Evolutionary conservation across 129 eudicot genomes (phyloP).

Genomic region (Gnaphalium uliginosum): DNA sequence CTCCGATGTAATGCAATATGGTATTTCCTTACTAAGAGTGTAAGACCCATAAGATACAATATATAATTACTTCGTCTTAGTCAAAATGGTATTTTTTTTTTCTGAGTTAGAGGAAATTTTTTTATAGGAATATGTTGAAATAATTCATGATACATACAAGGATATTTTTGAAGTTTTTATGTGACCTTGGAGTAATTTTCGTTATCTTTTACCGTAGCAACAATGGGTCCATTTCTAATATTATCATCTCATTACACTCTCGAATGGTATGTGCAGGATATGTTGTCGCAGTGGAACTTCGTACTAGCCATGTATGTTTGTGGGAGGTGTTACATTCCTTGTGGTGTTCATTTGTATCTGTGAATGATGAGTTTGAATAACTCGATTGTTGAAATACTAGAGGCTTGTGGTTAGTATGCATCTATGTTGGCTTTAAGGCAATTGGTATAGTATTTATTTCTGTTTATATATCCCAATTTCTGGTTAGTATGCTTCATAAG

Average conservation of each 20-base stretch:
- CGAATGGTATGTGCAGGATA: slow-evolving; percentile 35
- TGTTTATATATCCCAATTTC: background rate
- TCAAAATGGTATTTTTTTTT: too few relatives aligned
- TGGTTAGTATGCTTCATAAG: background rate
- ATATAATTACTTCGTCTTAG: too few relatives aligned
- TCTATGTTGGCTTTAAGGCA: background rate
- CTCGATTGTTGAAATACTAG: slow-evolving; percentile 1
- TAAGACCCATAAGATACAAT: too few relatives aligned
- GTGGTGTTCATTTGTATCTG: slow-evolving; percentile 9
- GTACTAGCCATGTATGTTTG: background rate
- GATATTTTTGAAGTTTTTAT: background rate
- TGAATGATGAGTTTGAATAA: slow-evolving; percentile 18
- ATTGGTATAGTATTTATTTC: slow-evolving; percentile 21
- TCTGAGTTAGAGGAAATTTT: too few relatives aligned
- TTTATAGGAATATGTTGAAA: too few relatives aligned
- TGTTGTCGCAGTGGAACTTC: background rate
- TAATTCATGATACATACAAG: too few relatives aligned
- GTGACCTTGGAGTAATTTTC: background rate
- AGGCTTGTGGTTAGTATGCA: slow-evolving; percentile 11
- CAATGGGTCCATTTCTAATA: background rate
- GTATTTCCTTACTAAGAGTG: too few relatives aligned
- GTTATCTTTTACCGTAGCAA: background rate
- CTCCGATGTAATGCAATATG: too few relatives aligned
- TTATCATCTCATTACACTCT: background rate
- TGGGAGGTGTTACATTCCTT: slow-evolving; percentile 4